phyloP scores from a whole-genome alignment of 768 basidiomycete species.

The Gloeopeniophorella convolvens region DNA sequence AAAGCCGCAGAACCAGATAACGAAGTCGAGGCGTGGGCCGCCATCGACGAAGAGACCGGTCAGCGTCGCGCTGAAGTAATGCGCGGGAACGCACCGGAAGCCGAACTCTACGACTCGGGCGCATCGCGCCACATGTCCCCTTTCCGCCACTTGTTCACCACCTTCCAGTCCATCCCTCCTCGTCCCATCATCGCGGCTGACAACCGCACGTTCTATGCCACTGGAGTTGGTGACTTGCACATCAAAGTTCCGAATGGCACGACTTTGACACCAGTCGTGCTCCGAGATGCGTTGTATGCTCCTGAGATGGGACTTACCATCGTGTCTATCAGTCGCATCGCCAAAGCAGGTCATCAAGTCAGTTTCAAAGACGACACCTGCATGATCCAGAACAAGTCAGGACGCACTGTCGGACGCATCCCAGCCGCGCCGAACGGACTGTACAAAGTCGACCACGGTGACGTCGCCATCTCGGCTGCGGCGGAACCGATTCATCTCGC shows the following conservation, averaged over 20 bases:
- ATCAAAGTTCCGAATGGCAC: constrained; percentile 5
- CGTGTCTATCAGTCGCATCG: constrained; percentile 12
- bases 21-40: neutral
- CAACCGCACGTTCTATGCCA: constrained; percentile 19
- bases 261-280: neutral
- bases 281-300: constrained; percentile 15
- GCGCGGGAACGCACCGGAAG: no score
- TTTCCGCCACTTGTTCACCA: constrained; percentile 5
- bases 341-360: neutral
- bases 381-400: neutral
- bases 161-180: constrained; percentile 5
- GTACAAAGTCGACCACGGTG: neutral
- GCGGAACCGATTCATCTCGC: no score
- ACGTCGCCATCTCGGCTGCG: neutral
- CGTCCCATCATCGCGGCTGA: constrained; percentile 18
- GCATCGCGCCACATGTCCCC: constrained; percentile 20
- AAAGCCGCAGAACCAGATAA: neutral
- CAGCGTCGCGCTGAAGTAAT: no score
- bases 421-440: neutral
- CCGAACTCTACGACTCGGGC: constrained; percentile 19
- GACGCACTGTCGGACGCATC: neutral
- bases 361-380: neutral
- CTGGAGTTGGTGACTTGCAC: constrained; percentile 16
- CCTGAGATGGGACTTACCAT: constrained; percentile 15
- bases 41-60: neutral